Evolutionary conservation across 441 rosid genomes (phyloP).

Genomic region (Sinapis alba): DNA sequence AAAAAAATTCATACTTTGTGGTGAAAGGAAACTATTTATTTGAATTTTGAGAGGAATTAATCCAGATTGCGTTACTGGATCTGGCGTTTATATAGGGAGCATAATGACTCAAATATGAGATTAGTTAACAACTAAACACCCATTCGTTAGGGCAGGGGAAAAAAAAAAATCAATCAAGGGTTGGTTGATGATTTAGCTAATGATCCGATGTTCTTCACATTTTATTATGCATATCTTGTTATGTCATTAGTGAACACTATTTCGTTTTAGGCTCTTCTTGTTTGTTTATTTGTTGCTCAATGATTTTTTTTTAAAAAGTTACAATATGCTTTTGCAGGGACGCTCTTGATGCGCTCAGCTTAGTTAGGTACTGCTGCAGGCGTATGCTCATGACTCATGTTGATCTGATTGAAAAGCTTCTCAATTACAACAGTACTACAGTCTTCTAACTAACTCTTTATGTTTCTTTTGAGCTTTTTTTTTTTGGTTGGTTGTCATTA

Average conservation of each 20-base stretch:
- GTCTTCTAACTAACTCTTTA: conserved; percentile 7
- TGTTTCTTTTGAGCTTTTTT: not conserved
- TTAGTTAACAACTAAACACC: not conserved
- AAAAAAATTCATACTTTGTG: not conserved
- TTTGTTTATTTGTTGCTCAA: not conserved
- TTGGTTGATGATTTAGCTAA: conserved; percentile 1
- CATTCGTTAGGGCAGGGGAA: not conserved
- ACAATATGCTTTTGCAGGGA: conserved; percentile 52
- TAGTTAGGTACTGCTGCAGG: conserved; percentile 86
- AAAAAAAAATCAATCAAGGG: not conserved
- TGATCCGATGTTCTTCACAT: not conserved
- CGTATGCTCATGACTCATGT: conserved; percentile 96
- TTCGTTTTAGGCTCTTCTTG: conserved; percentile 2
- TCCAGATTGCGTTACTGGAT: not conserved
- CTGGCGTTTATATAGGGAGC: not conserved
- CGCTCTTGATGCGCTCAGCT: conserved; percentile 77
- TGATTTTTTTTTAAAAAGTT: not conserved
- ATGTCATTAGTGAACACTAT: not conserved
- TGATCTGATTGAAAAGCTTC: conserved; percentile 89
- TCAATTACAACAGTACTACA: conserved; percentile 79
- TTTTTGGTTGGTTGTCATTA: not conserved
- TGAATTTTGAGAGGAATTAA: not conserved
- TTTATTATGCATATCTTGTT: not conserved
- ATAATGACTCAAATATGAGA: not conserved
- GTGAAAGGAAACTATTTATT: not conserved